phyloP scores from a whole-genome alignment of 306 rosid genomes.

The Quercus suber region DNA sequence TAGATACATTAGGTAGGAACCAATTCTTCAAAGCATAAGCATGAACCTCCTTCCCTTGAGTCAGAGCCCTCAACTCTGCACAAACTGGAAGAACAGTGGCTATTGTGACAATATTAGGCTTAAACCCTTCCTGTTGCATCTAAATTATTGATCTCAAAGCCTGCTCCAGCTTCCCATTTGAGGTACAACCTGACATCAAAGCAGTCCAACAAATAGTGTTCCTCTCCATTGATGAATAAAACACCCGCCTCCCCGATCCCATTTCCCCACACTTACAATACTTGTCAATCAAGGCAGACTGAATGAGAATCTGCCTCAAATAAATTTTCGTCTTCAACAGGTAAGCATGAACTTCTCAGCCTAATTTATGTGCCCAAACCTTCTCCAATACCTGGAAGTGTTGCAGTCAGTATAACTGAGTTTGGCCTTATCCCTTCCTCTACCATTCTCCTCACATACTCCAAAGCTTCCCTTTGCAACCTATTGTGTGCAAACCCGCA shows the following conservation, averaged over 20 bases:
- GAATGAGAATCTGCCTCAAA: slow-evolving; percentile 47
- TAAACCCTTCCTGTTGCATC: slow-evolving; percentile 94
- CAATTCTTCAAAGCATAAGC: slow-evolving; percentile 68
- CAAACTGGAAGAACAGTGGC: slow-evolving; percentile 76
- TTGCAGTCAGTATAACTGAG: slow-evolving; percentile 39
- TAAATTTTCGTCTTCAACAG: slow-evolving; percentile 60
- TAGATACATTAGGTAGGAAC: slow-evolving; percentile 65
- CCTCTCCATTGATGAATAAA: slow-evolving; percentile 60
- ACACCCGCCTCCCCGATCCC: slow-evolving; percentile 55
- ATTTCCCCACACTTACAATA: slow-evolving; percentile 79
- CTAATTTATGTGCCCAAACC: slow-evolving; percentile 39
- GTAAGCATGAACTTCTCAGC: slow-evolving; percentile 71
- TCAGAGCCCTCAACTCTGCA: slow-evolving; percentile 61
- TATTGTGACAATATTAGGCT: slow-evolving; percentile 65
- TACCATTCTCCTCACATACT: slow-evolving; percentile 49
- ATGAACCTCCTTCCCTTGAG: slow-evolving; percentile 72
- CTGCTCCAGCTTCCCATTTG: slow-evolving; percentile 67
- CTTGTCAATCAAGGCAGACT: slow-evolving; percentile 79
- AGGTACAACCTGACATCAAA: slow-evolving; percentile 69
- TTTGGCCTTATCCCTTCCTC: slow-evolving; percentile 46
- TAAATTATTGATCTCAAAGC: slow-evolving; percentile 67
- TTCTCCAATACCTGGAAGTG: slow-evolving; percentile 62
- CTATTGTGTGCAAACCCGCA: slow-evolving; percentile 48
- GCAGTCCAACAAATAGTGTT: slow-evolving; percentile 82
- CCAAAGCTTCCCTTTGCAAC: slow-evolving; percentile 49